phyloP scores from a whole-genome alignment of 495 filamentous ascomycete species.

The Penicillium angulare region DNA sequence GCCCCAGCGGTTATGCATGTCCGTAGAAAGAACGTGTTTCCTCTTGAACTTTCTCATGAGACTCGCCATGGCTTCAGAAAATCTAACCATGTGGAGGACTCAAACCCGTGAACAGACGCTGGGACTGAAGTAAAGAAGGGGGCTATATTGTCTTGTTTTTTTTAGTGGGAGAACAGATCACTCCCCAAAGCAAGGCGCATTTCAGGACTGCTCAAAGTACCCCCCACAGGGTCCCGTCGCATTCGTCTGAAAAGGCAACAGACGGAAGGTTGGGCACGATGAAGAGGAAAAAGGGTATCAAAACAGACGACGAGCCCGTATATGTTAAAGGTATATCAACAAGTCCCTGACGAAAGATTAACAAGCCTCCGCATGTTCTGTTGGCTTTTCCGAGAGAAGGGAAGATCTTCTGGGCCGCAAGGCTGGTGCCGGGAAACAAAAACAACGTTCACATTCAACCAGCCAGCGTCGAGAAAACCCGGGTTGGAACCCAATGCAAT shows the following conservation, averaged over 20 bases:
- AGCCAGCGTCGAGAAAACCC: slow-evolving; percentile 20
- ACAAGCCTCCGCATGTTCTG: slow-evolving; percentile 18
- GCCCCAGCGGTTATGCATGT: slow-evolving; percentile 44
- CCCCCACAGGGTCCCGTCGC: slow-evolving; percentile 1
- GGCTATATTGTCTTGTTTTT: background rate
- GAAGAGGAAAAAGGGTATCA: slow-evolving; percentile 1
- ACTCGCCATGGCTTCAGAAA: slow-evolving; percentile 31
- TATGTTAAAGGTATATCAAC: slow-evolving; percentile 31
- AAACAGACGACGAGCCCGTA: slow-evolving; percentile 14
- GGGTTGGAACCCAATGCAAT: slow-evolving; percentile 29
- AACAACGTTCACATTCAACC: slow-evolving; percentile 10
- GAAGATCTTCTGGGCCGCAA: slow-evolving; percentile 24
- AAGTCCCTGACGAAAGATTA: slow-evolving; percentile 14
- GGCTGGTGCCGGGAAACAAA: slow-evolving; percentile 9
- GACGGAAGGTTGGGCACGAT: background rate
- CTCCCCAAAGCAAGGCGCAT: slow-evolving; percentile 21
- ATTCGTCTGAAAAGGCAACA: background rate
- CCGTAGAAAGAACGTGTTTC: slow-evolving; percentile 41
- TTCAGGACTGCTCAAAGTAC: slow-evolving; percentile 13
- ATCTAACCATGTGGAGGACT: slow-evolving; percentile 25
- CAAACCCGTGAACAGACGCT: background rate
- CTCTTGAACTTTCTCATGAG: slow-evolving; percentile 37
- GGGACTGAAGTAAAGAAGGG: background rate
- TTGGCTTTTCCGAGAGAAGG: slow-evolving; percentile 10
- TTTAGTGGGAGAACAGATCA: slow-evolving; percentile 19